Evolutionary conservation across 257 asterid genomes (phyloP), one percentile per base, ranked within the genome.

Genomic region (Nicotiana benthamiana): DNA sequence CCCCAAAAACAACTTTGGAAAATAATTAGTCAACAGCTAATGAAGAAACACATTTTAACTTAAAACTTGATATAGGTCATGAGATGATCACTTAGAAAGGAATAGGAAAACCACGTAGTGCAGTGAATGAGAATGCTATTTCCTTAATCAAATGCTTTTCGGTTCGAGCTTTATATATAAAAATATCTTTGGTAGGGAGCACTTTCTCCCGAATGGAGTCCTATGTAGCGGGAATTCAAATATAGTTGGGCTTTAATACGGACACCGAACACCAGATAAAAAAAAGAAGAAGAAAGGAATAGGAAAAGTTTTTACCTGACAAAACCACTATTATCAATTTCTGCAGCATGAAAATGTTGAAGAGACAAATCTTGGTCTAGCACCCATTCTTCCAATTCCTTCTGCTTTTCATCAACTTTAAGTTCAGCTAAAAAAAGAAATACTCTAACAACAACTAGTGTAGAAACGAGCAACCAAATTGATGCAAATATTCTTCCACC

Each of bases 401-500:
- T 84, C 34, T 93, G 93, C 80, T 97, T 84, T 87, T 85, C 93
- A 68, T 95, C 97, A 18, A 95, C 96, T 77, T 97, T 92, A 12
- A 92, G 90, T 93, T 95, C 97, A 67, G 97, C 92, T 91, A 95
- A 90, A 86, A 93, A 93, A 26, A 95, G 93, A 84, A 95, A 95
- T 12, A 96, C 97, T 60, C 97, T 92, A 85, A 96, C 93, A 79
- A 95, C 96, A 3, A 97, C 94, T 80, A 92, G 92, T 2, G 98
- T 93, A 0, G 98, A 93, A 27, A 93, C 92, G 26, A 95, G 96
- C 88, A 95, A 87, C 98, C 99, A 95, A 86, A 93, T 82, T 5
- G 97, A 93, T 9, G 97, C 99, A 52, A 95, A 95, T 81, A 91
- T 81, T 82, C 99, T 87, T 63, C 99, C 99, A 3, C 85, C 0